A percentile compares a stretch with the other conserved stretches of the same genome.
Evolutionary conservation across 2,329 filamentous ascomycete genomes (phyloP).

Genomic region (Trichoderma simmonsii): DNA sequence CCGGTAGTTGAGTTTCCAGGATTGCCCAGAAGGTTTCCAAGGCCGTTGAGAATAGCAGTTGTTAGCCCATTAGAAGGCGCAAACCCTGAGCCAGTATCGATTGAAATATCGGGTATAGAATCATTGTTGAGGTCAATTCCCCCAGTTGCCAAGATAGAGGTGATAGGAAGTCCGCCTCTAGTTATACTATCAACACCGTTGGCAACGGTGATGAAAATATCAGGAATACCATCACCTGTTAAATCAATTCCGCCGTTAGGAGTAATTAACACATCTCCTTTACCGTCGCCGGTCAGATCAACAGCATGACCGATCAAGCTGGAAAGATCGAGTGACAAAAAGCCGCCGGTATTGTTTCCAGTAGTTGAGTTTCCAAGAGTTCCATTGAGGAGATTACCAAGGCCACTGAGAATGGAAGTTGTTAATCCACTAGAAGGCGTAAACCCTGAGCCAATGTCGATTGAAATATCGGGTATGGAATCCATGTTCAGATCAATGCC

Average conservation of each 20-base stretch:
- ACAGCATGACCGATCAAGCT: too few species aligned
- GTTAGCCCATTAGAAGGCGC: background rate
- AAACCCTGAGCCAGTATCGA: background rate
- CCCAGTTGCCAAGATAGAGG: background rate
- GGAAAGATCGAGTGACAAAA: too few species aligned
- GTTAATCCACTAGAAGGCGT: background rate
- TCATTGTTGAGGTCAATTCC: background rate
- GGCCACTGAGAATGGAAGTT: too few species aligned
- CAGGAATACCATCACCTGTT: too few species aligned
- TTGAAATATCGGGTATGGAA: constrained; percentile 4
- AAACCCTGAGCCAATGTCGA: background rate
- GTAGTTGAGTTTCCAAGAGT: too few species aligned
- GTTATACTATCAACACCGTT: background rate
- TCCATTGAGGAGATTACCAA: too few species aligned
- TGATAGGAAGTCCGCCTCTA: background rate
- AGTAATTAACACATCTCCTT: background rate
- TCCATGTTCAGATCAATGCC: background rate
- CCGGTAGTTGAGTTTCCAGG: too few species aligned
- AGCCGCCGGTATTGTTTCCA: too few species aligned
- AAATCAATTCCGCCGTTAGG: background rate
- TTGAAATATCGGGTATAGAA: constrained; percentile 1
- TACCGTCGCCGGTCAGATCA: too few species aligned
- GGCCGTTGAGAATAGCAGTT: too few species aligned
- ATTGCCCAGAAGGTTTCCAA: too few species aligned
- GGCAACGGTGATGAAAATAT: too few species aligned